A percentile compares a stretch with the other conserved stretches of the same genome.
Evolutionary conservation across 1,139 yeast genomes (phyloP).

Genomic region (Spencermartinsiella ligniputridi): DNA sequence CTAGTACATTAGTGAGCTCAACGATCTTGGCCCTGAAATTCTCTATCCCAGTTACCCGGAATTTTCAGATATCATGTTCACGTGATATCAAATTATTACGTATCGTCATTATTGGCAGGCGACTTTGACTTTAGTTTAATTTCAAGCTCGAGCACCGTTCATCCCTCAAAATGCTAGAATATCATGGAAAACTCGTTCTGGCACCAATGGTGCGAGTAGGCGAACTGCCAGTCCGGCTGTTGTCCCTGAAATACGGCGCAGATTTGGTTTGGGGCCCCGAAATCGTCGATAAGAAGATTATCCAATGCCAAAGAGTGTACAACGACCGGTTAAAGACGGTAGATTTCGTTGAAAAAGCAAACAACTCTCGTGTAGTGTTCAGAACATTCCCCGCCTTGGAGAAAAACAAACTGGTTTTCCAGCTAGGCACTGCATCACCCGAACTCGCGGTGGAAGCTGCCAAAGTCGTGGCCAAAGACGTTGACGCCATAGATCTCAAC

Average conservation of each 20-base stretch:
- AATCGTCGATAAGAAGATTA: conserved; percentile 76
- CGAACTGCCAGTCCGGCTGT: conserved; percentile 80
- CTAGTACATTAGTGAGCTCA: too few relatives aligned
- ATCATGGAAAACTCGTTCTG: conserved; percentile 68
- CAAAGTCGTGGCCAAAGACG: conserved; percentile 70
- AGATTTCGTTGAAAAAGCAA: conserved; percentile 37
- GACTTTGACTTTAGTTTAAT: too few relatives aligned
- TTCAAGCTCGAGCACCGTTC: too few relatives aligned
- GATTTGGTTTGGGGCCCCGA: conserved; percentile 97
- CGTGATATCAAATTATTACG: too few relatives aligned
- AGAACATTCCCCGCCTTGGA: conserved; percentile 67
- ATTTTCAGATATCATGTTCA: too few relatives aligned
- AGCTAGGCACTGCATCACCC: conserved; percentile 83
- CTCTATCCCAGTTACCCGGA: too few relatives aligned
- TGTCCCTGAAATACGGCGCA: conserved; percentile 80
- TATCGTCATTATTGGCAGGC: too few relatives aligned
- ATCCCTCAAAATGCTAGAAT: conserved; percentile 39
- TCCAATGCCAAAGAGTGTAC: conserved; percentile 62
- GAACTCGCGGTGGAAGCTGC: conserved; percentile 82
- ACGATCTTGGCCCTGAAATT: too few relatives aligned
- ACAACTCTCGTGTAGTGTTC: conserved; percentile 48
- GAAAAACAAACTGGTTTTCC: conserved; percentile 66
- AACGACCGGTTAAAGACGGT: conserved; percentile 44
- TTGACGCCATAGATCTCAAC: conserved; percentile 87
- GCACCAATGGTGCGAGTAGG: conserved; percentile 95